These are phyloP conservation scores for Vicia villosa DNA, from an alignment of 306 rosid genomes.

Conservation along the genomic window DNA sequence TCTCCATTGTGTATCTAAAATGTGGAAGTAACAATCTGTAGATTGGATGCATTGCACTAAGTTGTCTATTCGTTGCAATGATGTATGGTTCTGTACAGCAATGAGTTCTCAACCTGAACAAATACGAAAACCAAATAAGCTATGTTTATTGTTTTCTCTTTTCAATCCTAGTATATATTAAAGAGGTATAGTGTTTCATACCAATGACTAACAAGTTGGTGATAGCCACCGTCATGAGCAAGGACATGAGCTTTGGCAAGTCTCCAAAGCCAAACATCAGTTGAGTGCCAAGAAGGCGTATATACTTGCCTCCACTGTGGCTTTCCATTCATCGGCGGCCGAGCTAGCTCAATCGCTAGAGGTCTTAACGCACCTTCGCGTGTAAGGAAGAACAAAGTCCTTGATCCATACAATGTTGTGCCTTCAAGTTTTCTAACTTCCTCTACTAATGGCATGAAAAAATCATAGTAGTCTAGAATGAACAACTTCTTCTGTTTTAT, in stretches of 20 bases:
- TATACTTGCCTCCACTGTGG: conserved; percentile 71
- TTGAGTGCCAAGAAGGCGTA: conserved; percentile 61
- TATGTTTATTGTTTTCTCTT: too few species aligned
- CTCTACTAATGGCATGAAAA: conserved; percentile 64
- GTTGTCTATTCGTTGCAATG: conserved; percentile 69
- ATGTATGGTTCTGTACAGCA: conserved; percentile 77
- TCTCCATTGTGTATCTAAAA: conserved; percentile 90
- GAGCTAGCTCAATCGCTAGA: conserved; percentile 69
- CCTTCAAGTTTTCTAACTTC: conserved; percentile 61
- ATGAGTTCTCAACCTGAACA: conserved; percentile 79
- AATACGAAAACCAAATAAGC: neutral
- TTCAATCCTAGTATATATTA: neutral
- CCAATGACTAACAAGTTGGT: conserved; percentile 92
- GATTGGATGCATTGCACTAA: conserved; percentile 86
- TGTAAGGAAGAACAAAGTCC: conserved; percentile 70
- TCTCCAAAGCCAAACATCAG: conserved; percentile 87
- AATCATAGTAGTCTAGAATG: conserved; percentile 79
- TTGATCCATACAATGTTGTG: conserved; percentile 78
- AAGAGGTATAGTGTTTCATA: neutral
- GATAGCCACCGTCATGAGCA: conserved; percentile 82
- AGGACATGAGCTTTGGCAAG: conserved; percentile 83
- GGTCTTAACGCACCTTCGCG: conserved; percentile 55
- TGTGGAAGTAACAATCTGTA: conserved; percentile 78
- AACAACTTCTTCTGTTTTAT: conserved; percentile 64
- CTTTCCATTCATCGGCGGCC: conserved; percentile 68